Evolutionary conservation across 305 asterid genomes (phyloP), one percentile per base, ranked within the genome.

Genomic region (Fraxinus paxiana): DNA sequence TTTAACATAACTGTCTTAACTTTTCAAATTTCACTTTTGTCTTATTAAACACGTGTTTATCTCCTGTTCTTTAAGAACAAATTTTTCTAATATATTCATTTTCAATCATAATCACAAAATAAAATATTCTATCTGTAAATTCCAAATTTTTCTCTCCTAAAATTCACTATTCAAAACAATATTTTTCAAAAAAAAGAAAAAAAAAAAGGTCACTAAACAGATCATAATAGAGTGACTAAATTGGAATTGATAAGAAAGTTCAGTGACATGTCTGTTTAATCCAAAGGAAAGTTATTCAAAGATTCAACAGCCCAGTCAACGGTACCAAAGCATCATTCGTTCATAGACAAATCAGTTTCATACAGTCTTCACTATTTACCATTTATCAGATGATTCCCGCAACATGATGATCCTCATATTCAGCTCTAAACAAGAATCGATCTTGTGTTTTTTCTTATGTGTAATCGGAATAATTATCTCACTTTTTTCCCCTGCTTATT

Each of bases 401-500:
- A 67, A 13, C 17, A 67, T 0, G 38, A 67, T 67, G 38, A 67
- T 30, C 73, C 15, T 28, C 73, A 10, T 13, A 5, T 10, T 30
- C 18, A 67, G 5, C 20, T 28, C 73, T 12, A 67, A 67, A 67
- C 22, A 4, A 3, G 18, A 67, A 13, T 10, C 37, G 37, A 67
- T 28, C 15, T 13, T 67, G 8, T 35, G 38, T 28, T 26, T 67
- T 28, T 30, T 63, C 72, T 63, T 12, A 63, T 24, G 2, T 10
- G 33, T 28, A 5, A 67, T 67, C 73, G 73, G 31, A 22, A 67
- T 67, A 67, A 28, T 13, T 13, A 13, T 2, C 78, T 43, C 73
- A n/a, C 30, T 86, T 28, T 56, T 82, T 80, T 71, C 86, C 80
- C 75, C 85, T 83, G 92, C 87, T 80, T 78, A 83, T 6, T 89